A percentile compares a stretch with the other conserved stretches of the same genome.
Conservation (phyloP, 495 filamentous ascomycete species). For the Penicillium cataractarum region DNA sequence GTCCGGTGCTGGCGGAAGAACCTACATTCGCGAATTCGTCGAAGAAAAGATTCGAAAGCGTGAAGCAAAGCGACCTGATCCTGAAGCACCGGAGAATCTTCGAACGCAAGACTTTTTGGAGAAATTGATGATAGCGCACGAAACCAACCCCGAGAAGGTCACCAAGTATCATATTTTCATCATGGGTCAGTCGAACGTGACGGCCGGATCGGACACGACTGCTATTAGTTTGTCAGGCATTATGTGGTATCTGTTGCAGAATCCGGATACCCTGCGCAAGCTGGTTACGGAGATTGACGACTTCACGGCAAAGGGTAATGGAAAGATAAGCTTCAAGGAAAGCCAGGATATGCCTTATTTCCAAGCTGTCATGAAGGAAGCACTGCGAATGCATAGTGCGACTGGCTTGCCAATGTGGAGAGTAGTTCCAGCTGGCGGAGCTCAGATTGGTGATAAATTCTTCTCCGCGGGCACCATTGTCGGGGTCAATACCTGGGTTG, state of each 20-base stretch:
- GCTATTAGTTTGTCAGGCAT: conserved; percentile 53
- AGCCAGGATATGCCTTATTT: conserved; percentile 54
- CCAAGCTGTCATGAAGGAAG: conserved; percentile 53
- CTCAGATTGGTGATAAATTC: conserved; percentile 35
- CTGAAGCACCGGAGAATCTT: conserved; percentile 27
- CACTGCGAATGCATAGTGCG: conserved; percentile 44
- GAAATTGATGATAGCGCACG: conserved; percentile 60
- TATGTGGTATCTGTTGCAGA: conserved; percentile 53
- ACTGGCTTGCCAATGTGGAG: conserved; percentile 44
- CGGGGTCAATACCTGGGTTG: conserved; percentile 58
- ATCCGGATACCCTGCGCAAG: conserved; percentile 38
- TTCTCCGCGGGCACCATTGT: conserved; percentile 52
- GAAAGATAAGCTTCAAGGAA: conserved; percentile 48
- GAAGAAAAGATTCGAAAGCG: conserved; percentile 45
- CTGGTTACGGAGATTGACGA: conserved; percentile 51
- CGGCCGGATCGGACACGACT: conserved; percentile 60
- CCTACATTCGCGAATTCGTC: conserved; percentile 49
- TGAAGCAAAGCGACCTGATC: conserved; percentile 16
- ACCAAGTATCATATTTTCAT: conserved; percentile 53
- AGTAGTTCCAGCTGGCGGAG: conserved; percentile 46
- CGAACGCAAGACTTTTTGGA: conserved; percentile 51
- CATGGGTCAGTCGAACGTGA: conserved; percentile 54
- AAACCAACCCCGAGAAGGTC: conserved; percentile 59
- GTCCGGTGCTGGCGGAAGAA: conserved; percentile 45
- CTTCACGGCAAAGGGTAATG: conserved; percentile 34